Base-by-base conservation (phyloP, 1,284 basidiomycete species). In the Rhodotorula sp. region DNA sequence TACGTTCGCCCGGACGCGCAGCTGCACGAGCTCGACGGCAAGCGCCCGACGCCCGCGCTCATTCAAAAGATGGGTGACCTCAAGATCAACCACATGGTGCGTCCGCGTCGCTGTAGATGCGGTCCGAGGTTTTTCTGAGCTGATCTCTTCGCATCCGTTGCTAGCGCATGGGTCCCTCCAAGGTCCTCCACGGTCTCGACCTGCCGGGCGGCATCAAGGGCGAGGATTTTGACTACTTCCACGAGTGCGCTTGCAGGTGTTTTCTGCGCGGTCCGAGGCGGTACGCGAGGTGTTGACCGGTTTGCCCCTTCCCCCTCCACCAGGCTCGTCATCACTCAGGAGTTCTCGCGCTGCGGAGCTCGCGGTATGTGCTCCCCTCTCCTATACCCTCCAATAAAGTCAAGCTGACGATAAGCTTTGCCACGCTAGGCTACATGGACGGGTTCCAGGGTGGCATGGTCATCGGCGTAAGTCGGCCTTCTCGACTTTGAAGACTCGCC, bases 141-240 rank as follows among this genome's bases (percentile, higher is more conserved):
- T 49, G 2, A 56, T 31, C 12, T 29, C 15, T 2, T 14, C 23
- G n/a, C 7, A 2, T 21, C 8, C 6, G 2, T 18, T 20, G 12
- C 21, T 46, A 72, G 70, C 88, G 93, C 62, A 84, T 97, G 81
- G 95, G 95, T 26, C 87, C 87, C 6, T 85, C 85, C 26, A 85
- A 86, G 79, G 93, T 97, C 79, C 84, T 98, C 49, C 85, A 91
- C 79, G 94, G 72, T 5, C 86, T 88, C 43, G 87, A 85, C 43
- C 85, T 97, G 21, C 90, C 94, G 85, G 87, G 87, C 71, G 95
- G 91, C 46, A 89, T 97, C 72, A 90, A 88, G 78, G 91, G 92
- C 14, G 94, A 97, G 81, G 88, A 96, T 79, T 90, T 93, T 86
- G 88, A 92, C 79, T 91, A 91, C 80, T 92, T 93, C 84, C 90